Evolutionary conservation across 1,284 basidiomycete species (phyloP), one percentile per base, ranked within the genome.

Genomic region (Boletus holoroseus): DNA sequence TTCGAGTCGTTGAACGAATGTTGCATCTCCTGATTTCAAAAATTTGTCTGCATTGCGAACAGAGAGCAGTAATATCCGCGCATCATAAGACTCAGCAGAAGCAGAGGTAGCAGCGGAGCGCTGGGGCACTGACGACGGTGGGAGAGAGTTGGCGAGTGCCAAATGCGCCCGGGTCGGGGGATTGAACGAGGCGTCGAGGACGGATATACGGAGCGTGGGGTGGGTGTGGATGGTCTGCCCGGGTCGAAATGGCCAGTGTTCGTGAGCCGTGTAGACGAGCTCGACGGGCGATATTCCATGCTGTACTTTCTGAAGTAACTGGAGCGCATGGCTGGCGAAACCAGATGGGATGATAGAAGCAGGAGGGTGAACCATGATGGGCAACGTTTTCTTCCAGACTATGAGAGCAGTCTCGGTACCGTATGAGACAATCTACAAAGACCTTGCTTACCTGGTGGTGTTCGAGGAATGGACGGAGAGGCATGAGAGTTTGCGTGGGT

Each of bases 171-270:
- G 68, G 0, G 91, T 93, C 0, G 95, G 95, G 2, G 95, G 94
- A 62, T 99, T 97, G 73, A 94, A 98, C 1, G 91, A 94, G 0
- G 92, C 88, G 63, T 98, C 94, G 31, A 98, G 78, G 16, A 96
- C 76, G 7, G 83, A 76, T 43, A 89, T 73, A 28, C 68, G 72
- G 28, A 83, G 64, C 5, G 67, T 58, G 39, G 55, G 49, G 18
- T 37, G 49, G 8, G 56, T 43, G 44, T 55, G 53, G 41, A 13
- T 46, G 13, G 44, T 43, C 22, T 59, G 55, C 30, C 57, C 57
- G 1, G 59, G 64, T 22, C 63, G 70, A 41, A 73, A 49, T 26
- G 85, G 85, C 85, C 84, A 88, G 34, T 58, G 63, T 22, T 72
- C 66, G 56, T 85, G 78, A 9, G 81, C 68, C 9, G 66, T 63